Percentiles rank a stretch among this genome's conserved stretches.
Conservation (phyloP, 1,284 basidiomycete genomes). For the Malassezia slooffiae region DNA sequence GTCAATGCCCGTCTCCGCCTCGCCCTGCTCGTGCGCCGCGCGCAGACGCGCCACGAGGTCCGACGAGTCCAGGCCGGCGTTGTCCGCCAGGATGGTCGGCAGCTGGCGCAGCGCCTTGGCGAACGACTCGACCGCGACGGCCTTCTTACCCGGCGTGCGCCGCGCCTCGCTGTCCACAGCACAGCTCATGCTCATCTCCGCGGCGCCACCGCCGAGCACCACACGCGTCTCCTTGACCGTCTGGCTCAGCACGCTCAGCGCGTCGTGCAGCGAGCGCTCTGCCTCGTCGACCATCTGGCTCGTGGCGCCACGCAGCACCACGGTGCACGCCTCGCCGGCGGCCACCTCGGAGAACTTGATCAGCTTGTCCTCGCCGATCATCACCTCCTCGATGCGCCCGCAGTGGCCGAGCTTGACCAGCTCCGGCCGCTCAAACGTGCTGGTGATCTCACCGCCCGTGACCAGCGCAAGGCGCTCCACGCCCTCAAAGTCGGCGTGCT, state of each 20-base stretch:
- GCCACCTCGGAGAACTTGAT: conserved; percentile 99
- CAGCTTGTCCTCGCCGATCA: conserved; percentile 97
- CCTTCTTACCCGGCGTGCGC: conserved; percentile 82
- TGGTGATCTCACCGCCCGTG: conserved; percentile 93
- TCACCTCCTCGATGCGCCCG: conserved; percentile 93
- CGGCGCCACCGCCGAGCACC: conserved; percentile 87
- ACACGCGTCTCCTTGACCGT: conserved; percentile 93
- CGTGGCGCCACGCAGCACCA: conserved; percentile 90
- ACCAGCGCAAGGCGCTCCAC: conserved; percentile 92
- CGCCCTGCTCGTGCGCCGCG: conserved; percentile 86
- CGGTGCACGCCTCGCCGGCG: conserved; percentile 96
- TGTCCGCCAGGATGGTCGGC: conserved; percentile 91
- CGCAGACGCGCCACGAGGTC: conserved; percentile 82
- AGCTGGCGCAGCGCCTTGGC: conserved; percentile 70
- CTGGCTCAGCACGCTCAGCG: conserved; percentile 89
- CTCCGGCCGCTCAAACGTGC: conserved; percentile 87
- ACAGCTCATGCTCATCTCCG: conserved; percentile 95
- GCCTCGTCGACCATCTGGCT: conserved; percentile 99
- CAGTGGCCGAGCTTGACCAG: conserved; percentile 86
- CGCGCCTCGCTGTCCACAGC: conserved; percentile 81
- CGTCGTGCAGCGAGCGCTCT: conserved; percentile 92
- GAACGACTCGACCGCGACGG: conserved; percentile 86
- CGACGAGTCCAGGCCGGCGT: conserved; percentile 92
- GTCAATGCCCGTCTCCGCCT: conserved; percentile 74
- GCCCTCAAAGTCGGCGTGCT: conserved; percentile 98